Evolutionary conservation across 805 yeast species (phyloP).

Genomic region (Wickerhamomyces canadensis): DNA sequence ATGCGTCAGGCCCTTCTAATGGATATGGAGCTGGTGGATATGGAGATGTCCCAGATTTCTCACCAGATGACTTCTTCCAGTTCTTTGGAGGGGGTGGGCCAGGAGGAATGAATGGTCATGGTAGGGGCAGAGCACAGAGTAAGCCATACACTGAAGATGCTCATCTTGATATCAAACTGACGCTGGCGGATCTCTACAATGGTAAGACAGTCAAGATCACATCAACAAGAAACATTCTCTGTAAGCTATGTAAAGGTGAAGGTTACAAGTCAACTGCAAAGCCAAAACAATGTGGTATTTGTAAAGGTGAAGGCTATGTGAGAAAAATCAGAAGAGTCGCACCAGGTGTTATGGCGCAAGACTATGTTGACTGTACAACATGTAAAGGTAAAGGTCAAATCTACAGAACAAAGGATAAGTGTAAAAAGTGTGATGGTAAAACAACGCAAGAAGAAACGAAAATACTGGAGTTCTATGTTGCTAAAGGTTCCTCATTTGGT

Average conservation of each 20-base stretch:
- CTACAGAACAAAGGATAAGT: slow-evolving; percentile 59
- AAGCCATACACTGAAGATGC: slow-evolving; percentile 66
- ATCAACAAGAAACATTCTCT: slow-evolving; percentile 65
- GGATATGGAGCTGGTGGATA: slow-evolving; percentile 33
- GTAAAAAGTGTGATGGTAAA: slow-evolving; percentile 71
- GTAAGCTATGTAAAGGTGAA: slow-evolving; percentile 67
- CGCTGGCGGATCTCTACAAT: slow-evolving; percentile 68
- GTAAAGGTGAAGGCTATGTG: slow-evolving; percentile 68
- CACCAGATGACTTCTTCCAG: slow-evolving; percentile 71
- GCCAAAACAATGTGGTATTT: slow-evolving; percentile 51
- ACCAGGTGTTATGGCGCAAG: slow-evolving; percentile 69
- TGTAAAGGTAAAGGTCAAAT: slow-evolving; percentile 71
- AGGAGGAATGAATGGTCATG: slow-evolving; percentile 15
- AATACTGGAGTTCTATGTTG: slow-evolving; percentile 69
- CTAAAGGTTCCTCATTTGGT: slow-evolving; percentile 60
- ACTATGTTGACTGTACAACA: slow-evolving; percentile 51
- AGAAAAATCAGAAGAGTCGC: slow-evolving; percentile 59
- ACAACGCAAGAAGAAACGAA: slow-evolving; percentile 59
- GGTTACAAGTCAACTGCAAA: slow-evolving; percentile 65
- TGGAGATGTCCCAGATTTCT: slow-evolving; percentile 40
- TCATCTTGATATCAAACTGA: slow-evolving; percentile 53
- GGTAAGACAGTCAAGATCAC: slow-evolving; percentile 78
- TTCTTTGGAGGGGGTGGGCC: slow-evolving; percentile 44
- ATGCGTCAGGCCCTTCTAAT: slow-evolving; percentile 23
- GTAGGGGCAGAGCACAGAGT: no score